Evolutionary conservation across 1,284 basidiomycete genomes (phyloP).

Genomic region (Ceratobasidium sp.): DNA sequence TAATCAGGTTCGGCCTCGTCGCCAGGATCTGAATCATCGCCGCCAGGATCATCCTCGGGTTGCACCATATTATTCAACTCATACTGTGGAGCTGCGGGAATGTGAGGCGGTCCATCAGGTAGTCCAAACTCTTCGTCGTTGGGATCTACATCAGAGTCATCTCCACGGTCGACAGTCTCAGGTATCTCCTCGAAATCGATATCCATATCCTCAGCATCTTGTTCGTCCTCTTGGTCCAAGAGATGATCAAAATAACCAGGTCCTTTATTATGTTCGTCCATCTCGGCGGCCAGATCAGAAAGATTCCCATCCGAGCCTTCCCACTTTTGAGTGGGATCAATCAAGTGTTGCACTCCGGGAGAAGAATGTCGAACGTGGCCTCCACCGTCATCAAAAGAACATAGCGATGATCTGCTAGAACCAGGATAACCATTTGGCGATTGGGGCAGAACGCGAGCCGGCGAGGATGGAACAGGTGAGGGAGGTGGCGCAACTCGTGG

Average conservation of each 20-base stretch:
- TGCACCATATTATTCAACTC: background rate
- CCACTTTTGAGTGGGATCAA: background rate
- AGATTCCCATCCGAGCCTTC: background rate
- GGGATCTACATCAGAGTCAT: background rate
- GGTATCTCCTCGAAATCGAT: background rate
- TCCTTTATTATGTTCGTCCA: no score
- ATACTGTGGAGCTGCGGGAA: no score
- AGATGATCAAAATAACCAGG: background rate
- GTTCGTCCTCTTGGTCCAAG: background rate
- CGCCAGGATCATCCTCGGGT: background rate
- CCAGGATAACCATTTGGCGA: background rate
- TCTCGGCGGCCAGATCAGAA: background rate
- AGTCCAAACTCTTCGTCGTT: background rate
- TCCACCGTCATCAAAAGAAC: background rate
- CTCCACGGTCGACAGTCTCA: background rate
- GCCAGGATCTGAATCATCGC: background rate
- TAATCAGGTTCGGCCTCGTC: background rate
- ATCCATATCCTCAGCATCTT: background rate
- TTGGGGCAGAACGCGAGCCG: background rate
- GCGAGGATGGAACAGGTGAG: background rate
- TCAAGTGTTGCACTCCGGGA: background rate
- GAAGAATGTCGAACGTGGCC: background rate
- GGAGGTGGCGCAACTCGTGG: background rate
- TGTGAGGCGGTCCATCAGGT: no score
- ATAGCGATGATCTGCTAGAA: no score